phyloP scores from a whole-genome alignment of 1,284 basidiomycete genomes.

The Sphaerobolus stellatus region DNA sequence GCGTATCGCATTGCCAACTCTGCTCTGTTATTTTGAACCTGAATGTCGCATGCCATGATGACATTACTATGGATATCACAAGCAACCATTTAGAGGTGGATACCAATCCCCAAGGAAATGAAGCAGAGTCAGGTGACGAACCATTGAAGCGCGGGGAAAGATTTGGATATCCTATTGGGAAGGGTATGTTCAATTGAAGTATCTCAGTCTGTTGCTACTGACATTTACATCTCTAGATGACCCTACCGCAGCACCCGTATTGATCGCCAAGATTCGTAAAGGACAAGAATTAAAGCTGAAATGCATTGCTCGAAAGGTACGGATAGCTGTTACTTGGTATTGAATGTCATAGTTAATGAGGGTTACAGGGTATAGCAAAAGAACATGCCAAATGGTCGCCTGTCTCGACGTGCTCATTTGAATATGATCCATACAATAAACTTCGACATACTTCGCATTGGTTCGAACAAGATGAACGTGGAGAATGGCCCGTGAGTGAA shows the following conservation, averaged over 20 bases:
- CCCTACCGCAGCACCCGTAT: conserved; percentile 62
- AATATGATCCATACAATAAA: conserved; percentile 98
- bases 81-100: conserved; percentile 71
- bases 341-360: not conserved
- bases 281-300: conserved; percentile 88
- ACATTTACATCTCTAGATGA: conserved; percentile 46
- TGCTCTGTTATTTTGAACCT: conserved; percentile 79
- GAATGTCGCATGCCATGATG: conserved; percentile 69
- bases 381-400: conserved; percentile 99
- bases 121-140: conserved; percentile 62
- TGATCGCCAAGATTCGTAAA: conserved; percentile 90
- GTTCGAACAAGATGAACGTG: conserved; percentile 80
- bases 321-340: conserved; percentile 17
- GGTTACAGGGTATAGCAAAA: conserved; percentile 85
- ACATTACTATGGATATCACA: conserved; percentile 77
- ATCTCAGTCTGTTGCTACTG: conserved; percentile 7
- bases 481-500: conserved; percentile 81
- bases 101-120: conserved; percentile 18
- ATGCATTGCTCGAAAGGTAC: conserved; percentile 92
- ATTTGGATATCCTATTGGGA: conserved; percentile 87
- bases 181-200: conserved; percentile 49
- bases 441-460: conserved; percentile 95
- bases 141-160: conserved; percentile 67
- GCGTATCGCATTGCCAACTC: conserved; percentile 72
- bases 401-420: conserved; percentile 91